Conservation (phyloP, 1,284 basidiomycete species). For the Pseudozyma thailandica region DNA sequence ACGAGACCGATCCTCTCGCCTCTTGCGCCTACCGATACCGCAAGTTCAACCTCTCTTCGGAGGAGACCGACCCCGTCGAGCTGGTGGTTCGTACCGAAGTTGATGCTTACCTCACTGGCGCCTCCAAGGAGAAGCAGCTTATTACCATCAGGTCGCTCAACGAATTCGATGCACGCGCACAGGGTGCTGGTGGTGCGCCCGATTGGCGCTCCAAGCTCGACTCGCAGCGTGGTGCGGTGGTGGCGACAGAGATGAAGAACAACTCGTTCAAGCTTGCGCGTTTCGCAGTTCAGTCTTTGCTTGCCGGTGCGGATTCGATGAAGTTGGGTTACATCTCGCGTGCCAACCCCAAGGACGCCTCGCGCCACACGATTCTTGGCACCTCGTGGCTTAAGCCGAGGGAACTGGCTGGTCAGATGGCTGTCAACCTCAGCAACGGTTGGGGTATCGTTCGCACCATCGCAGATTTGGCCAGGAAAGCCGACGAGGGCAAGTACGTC, state of each 20-base stretch:
- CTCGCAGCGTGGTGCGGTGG: slow-evolving; percentile 94
- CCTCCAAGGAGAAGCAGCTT: slow-evolving; percentile 55
- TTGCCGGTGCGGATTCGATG: slow-evolving; percentile 95
- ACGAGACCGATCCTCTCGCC: slow-evolving; percentile 92
- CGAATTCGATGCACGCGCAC: slow-evolving; percentile 93
- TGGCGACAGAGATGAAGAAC: slow-evolving; percentile 99
- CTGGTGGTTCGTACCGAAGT: slow-evolving; percentile 96
- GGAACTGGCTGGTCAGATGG: slow-evolving; percentile 94
- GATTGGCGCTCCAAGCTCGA: slow-evolving; percentile 98
- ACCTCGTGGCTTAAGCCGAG: slow-evolving; percentile 93
- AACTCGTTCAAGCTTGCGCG: slow-evolving; percentile 98
- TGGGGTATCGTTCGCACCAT: slow-evolving; percentile 87
- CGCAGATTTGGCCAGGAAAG: slow-evolving; percentile 61
- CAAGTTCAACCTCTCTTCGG: slow-evolving; percentile 91
- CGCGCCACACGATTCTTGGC: slow-evolving; percentile 93
- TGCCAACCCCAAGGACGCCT: slow-evolving; percentile 90
- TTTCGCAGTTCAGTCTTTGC: slow-evolving; percentile 94
- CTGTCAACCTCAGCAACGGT: slow-evolving; percentile 92
- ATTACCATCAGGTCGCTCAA: slow-evolving; percentile 91
- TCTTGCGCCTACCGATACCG: slow-evolving; percentile 97
- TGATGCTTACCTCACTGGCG: slow-evolving; percentile 78
- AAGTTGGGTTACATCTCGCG: slow-evolving; percentile 98
- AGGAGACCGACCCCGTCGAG: slow-evolving; percentile 81
- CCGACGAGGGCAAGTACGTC: slow-evolving; percentile 63
- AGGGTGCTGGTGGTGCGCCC: slow-evolving; percentile 89